Conservation (phyloP, 2,329 filamentous ascomycete species). For the Corniculantispora saksenae region DNA sequence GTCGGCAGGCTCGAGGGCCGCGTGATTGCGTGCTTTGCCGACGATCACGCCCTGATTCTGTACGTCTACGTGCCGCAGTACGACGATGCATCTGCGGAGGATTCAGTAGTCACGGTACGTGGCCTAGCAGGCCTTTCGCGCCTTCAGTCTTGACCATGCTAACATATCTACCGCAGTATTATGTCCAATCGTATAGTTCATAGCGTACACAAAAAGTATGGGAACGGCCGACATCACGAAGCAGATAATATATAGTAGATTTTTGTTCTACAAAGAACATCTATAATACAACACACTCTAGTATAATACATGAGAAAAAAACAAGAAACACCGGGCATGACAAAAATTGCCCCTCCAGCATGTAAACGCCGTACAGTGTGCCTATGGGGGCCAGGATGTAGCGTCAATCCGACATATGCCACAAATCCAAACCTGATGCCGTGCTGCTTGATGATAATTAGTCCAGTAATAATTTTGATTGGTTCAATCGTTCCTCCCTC, state of each 20-base stretch:
- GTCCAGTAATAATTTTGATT: not conserved
- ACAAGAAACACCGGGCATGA: not conserved
- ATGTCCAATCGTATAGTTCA: slow-evolving; percentile 45
- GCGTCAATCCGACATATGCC: not conserved
- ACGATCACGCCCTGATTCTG: slow-evolving; percentile 77
- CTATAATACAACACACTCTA: slow-evolving; percentile 16
- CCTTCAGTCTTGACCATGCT: slow-evolving; percentile 19
- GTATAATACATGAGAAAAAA: slow-evolving; percentile 15
- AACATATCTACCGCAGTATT: slow-evolving; percentile 36
- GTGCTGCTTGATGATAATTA: slow-evolving; percentile 7
- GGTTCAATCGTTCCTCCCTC: not conserved
- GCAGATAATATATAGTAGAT: slow-evolving; percentile 17
- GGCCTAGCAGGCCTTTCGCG: not conserved
- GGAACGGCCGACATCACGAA: not conserved
- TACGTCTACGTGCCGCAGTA: slow-evolving; percentile 79
- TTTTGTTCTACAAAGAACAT: slow-evolving; percentile 10
- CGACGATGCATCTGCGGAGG: slow-evolving; percentile 64
- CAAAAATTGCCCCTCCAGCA: not conserved
- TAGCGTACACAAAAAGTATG: not conserved
- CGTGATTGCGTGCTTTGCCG: slow-evolving; percentile 87
- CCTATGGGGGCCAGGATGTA: not conserved
- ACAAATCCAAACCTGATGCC: not conserved
- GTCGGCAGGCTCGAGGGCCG: slow-evolving; percentile 85
- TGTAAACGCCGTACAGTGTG: slow-evolving; percentile 5
- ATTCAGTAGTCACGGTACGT: slow-evolving; percentile 74